Conservation (phyloP, 306 rosid genomes). For the Rubus parviflorus region DNA sequence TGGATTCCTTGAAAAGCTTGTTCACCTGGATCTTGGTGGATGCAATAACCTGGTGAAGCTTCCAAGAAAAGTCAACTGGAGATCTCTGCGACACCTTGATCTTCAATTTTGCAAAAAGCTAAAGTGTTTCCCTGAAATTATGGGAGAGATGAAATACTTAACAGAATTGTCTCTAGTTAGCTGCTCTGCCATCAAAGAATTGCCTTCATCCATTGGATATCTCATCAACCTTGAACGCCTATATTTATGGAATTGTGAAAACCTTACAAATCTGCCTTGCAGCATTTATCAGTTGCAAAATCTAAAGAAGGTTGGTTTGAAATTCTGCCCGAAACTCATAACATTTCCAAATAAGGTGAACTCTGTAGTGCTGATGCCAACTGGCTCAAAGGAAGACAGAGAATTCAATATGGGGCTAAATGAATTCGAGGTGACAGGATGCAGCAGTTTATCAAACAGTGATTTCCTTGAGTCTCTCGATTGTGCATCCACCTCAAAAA, state of each 20-base stretch:
- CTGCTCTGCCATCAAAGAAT: not conserved
- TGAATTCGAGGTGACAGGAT: fast-evolving
- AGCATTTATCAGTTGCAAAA: too few relatives aligned
- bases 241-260: fast-evolving
- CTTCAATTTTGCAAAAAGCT: not conserved
- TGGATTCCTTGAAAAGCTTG: not conserved
- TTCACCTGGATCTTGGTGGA: not conserved
- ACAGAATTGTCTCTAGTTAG: fast-evolving
- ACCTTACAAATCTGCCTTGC: not conserved
- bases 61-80: conserved; percentile 8
- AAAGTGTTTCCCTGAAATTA: conserved; percentile 8
- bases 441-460: too few relatives aligned
- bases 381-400: too few relatives aligned
- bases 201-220: not conserved
- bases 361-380: too few relatives aligned
- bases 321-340: too few relatives aligned
- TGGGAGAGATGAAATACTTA: not conserved
- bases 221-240: not conserved
- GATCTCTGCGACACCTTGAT: not conserved
- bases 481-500: too few relatives aligned
- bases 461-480: too few relatives aligned
- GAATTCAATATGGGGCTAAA: too few relatives aligned
- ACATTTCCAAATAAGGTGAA: too few relatives aligned
- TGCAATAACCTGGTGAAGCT: not conserved
- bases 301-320: too few relatives aligned